Conservation (phyloP, 345 rosid species). For the Microcos paniculata region DNA sequence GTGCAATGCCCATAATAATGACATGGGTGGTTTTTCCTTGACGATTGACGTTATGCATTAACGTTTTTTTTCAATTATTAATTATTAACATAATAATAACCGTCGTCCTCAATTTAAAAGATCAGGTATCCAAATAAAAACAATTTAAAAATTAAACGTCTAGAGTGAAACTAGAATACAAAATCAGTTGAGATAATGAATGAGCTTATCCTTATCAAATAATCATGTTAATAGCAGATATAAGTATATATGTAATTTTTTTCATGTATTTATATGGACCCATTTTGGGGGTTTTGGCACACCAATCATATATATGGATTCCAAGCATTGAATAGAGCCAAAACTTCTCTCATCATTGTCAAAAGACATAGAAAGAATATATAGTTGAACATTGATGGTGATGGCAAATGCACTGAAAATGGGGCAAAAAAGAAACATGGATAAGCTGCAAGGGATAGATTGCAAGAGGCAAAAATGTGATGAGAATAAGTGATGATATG, state of each 20-base stretch:
- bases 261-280: background rate
- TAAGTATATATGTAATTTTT: background rate
- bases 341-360: background rate
- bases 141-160: too few species aligned
- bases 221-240: background rate
- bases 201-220: too few species aligned
- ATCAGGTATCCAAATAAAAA: too few species aligned
- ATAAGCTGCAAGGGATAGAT: background rate
- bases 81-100: too few species aligned
- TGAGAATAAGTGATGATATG: conserved; percentile 5
- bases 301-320: background rate
- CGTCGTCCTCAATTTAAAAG: too few species aligned
- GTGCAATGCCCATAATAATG: too few species aligned
- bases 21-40: too few species aligned
- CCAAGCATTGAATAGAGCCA: background rate
- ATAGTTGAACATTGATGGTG: conserved; percentile 9
- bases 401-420: conserved; percentile 13
- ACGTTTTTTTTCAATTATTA: too few species aligned
- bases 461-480: background rate
- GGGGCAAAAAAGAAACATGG: background rate
- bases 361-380: background rate
- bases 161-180: too few species aligned
- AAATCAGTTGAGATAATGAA: too few species aligned
- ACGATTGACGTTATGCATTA: too few species aligned
- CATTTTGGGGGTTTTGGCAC: background rate